phyloP scores from a whole-genome alignment of 306 rosid species.

The Cyclanthera cordifolia region DNA sequence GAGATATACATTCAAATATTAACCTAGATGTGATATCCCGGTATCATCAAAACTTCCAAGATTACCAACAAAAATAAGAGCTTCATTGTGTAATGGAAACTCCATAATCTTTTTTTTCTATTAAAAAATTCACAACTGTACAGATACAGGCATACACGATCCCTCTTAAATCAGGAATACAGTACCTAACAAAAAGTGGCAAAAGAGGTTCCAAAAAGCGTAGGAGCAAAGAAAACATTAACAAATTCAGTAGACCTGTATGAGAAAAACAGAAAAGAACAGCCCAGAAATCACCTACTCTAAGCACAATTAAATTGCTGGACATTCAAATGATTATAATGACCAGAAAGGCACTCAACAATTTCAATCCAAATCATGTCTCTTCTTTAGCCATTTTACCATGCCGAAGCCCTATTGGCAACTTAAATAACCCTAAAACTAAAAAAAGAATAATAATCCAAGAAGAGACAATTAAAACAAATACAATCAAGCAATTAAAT shows the following conservation, averaged over 20 bases:
- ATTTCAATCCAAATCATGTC: neutral
- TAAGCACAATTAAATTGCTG: neutral
- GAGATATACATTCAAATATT: neutral
- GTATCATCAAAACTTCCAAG: neutral
- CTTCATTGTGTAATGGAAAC: neutral
- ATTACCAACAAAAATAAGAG: neutral
- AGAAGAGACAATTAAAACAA: slow-evolving; percentile 3
- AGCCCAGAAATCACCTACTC: neutral
- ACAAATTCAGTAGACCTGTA: neutral
- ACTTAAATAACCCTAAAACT: neutral
- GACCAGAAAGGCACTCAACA: neutral
- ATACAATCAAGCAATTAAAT: neutral
- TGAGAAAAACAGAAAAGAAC: neutral
- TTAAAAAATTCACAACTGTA: too few species aligned
- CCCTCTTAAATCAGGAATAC: neutral
- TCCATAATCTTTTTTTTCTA: neutral
- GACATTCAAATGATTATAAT: neutral
- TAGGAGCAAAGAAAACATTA: neutral
- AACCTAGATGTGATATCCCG: neutral
- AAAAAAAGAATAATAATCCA: neutral
- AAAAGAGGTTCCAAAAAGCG: neutral
- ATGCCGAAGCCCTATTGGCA: neutral
- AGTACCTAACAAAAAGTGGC: neutral
- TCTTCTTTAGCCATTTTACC: neutral
- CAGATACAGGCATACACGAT: neutral